Base-by-base conservation (phyloP, 208 protist species). In the Acanthamoeba lenticulata region DNA sequence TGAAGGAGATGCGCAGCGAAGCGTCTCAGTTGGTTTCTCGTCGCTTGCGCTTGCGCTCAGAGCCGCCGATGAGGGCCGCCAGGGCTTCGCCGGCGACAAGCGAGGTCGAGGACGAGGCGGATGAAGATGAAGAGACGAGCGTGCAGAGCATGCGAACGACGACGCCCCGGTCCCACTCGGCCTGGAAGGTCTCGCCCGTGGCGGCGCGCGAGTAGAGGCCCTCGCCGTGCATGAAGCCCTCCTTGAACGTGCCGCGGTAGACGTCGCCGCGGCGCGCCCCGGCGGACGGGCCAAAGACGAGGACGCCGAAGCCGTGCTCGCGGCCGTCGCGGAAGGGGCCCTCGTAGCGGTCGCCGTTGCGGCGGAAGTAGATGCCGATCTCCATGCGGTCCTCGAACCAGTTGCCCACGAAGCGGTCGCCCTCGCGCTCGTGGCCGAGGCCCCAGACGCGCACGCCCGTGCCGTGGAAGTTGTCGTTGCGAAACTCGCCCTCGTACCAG, bases 171-270 rank as follows among this genome's bases (percentile, higher is more conserved):
- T 40, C 34, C 88, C 88, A 92, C 88, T 44, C 36, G n/a, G 38
- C 88, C 62, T 29, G 27, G 60, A 52, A 92, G 32, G 32, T 27
- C 29, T 67, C 62, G 52, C 90, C 90, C 32, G 77, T 57, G 45
- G 27, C 57, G 9, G 72, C 38, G 27, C 52, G 95, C 13, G 34
- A 94, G 44, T 86, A 94, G 52, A 27, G 49, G 47, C 95, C 95
- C 29, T 90, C 6, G n/a, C 95, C 95, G 52, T 95, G 67, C 27
- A 79, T 94, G 19, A 62, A n/a, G 49, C 92, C 94, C 45, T 86
- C 32, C 52, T 44, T 40, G 81, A 89, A 89, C 29, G n/a, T 65
- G 81, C 81, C 81, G 27, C 34, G 21, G 81, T 38, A 89, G 44
- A 62, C 40, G 29, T 62, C 49, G 47, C 81, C 81, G 44, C 11